These are phyloP conservation scores for Lactuca saligna DNA, from an alignment of 129 eudicot species.

Conservation along the genomic window DNA sequence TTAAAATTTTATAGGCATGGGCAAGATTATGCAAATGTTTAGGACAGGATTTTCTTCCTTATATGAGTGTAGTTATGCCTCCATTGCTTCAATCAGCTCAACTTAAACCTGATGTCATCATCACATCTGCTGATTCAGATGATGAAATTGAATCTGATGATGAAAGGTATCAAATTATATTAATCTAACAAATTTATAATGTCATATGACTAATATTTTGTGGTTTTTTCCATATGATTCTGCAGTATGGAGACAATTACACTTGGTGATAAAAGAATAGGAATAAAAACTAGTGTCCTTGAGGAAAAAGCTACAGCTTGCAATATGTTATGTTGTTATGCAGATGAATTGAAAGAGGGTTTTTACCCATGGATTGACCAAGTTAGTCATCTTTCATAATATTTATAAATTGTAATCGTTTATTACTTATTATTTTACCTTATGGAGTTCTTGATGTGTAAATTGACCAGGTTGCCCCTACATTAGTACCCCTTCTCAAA, in stretches of 20 bases:
- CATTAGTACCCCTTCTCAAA: constrained; percentile 89
- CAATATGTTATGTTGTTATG: constrained; percentile 98
- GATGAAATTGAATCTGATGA: constrained; percentile 94
- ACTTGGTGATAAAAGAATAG: constrained; percentile 96
- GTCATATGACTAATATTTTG: neutral
- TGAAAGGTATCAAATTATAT: constrained; percentile 56
- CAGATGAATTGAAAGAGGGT: constrained; percentile 98
- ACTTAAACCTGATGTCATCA: constrained; percentile 95
- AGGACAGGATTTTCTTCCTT: constrained; percentile 98
- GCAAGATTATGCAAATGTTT: constrained; percentile 99
- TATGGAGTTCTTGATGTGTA: neutral
- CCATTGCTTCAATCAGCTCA: constrained; percentile 98
- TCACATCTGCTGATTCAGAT: constrained; percentile 96
- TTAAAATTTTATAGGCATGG: constrained; percentile 65
- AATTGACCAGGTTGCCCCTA: constrained; percentile 83
- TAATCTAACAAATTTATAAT: no score
- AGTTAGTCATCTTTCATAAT: constrained; percentile 36
- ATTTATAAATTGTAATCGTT: neutral
- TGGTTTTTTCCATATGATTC: neutral
- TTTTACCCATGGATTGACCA: constrained; percentile 99
- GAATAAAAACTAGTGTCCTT: constrained; percentile 92
- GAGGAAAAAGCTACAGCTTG: constrained; percentile 99
- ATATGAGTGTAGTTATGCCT: constrained; percentile 98
- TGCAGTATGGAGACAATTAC: constrained; percentile 99
- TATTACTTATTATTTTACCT: constrained; percentile 1